A percentile compares a stretch with the other conserved stretches of the same genome.
phyloP scores from a whole-genome alignment of 352 stramenopile species.

The Phytophthora syringae region DNA sequence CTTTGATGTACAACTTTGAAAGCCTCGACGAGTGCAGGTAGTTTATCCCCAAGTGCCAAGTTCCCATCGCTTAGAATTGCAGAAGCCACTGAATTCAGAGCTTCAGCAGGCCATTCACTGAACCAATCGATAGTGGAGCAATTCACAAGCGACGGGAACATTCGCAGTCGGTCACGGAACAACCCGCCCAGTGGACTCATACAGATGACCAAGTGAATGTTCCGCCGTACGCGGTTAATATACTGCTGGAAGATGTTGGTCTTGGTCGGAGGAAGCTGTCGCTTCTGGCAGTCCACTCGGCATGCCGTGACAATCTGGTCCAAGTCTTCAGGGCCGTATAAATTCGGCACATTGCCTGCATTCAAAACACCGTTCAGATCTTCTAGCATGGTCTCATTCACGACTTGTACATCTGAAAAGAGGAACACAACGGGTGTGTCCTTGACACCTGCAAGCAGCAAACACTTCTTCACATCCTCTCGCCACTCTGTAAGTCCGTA shows the following conservation, averaged over 20 bases:
- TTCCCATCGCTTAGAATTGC: conserved; percentile 88
- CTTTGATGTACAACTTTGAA: conserved; percentile 91
- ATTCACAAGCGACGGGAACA: conserved; percentile 91
- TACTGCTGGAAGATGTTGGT: conserved; percentile 96
- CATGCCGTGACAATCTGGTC: conserved; percentile 92
- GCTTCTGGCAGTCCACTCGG: conserved; percentile 92
- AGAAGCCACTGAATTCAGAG: conserved; percentile 82
- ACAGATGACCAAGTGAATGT: conserved; percentile 93
- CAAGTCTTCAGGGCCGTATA: conserved; percentile 93
- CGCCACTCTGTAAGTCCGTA: conserved; percentile 94
- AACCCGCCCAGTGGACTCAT: conserved; percentile 85
- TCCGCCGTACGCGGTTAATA: conserved; percentile 90
- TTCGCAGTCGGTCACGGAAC: conserved; percentile 84
- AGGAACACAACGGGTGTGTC: conserved; percentile 93
- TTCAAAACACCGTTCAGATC: conserved; percentile 96
- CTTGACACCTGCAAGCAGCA: conserved; percentile 91
- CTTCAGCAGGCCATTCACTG: conserved; percentile 87
- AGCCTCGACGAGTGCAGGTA: conserved; percentile 65
- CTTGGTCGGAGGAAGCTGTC: conserved; percentile 91
- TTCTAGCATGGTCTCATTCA: conserved; percentile 96
- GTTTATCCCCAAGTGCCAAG: conserved; percentile 66
- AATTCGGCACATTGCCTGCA: conserved; percentile 93
- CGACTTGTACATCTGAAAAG: conserved; percentile 95
- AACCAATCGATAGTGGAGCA: conserved; percentile 92
- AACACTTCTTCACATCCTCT: conserved; percentile 93